Percentiles rank a stretch among this genome's conserved stretches.
These are phyloP conservation scores for Colletotrichum sp. DNA, from an alignment of 2,329 filamentous ascomycete genomes.

Conservation along the genomic window DNA sequence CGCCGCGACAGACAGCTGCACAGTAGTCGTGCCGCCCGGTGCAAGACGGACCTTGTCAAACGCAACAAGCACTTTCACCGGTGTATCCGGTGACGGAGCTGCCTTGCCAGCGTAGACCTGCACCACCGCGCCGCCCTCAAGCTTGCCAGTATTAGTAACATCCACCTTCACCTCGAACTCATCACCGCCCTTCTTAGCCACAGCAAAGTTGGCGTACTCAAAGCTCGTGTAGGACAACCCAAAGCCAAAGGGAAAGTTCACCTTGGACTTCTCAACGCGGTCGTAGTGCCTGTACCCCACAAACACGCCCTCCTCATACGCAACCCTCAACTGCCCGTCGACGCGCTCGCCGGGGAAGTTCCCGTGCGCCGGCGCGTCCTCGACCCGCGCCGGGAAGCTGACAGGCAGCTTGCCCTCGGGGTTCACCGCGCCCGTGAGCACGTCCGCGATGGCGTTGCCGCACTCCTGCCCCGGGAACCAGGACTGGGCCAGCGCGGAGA, in stretches of 20 bases:
- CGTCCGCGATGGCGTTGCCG: slow-evolving; percentile 71
- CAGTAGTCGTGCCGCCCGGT: slow-evolving; percentile 22
- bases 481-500: slow-evolving; percentile 67
- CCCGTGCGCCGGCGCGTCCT: slow-evolving; percentile 69
- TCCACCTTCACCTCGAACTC: slow-evolving; percentile 49
- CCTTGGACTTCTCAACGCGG: slow-evolving; percentile 56
- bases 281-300: slow-evolving; percentile 74
- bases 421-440: slow-evolving; percentile 68
- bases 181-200: slow-evolving; percentile 39
- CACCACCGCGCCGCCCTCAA: slow-evolving; percentile 56
- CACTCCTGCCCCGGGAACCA: slow-evolving; percentile 76
- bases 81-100: slow-evolving; percentile 4
- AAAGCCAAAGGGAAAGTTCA: slow-evolving; percentile 71
- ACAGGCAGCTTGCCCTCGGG: slow-evolving; percentile 69
- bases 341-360: slow-evolving; percentile 59
- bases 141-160: slow-evolving; percentile 63
- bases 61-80: slow-evolving; percentile 32
- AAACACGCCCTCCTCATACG: slow-evolving; percentile 74
- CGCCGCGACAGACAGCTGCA: slow-evolving; percentile 18
- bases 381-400: slow-evolving; percentile 63
- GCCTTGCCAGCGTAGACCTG: slow-evolving; percentile 54
- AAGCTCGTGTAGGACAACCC: slow-evolving; percentile 71
- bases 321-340: slow-evolving; percentile 56
- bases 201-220: slow-evolving; percentile 50
- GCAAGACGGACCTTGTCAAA: slow-evolving; percentile 32